Percentiles rank a stretch among this genome's conserved stretches.
These are phyloP conservation scores for Lasiosphaeris hirsuta DNA, from an alignment of 495 filamentous ascomycete species.

Conservation along the genomic window DNA sequence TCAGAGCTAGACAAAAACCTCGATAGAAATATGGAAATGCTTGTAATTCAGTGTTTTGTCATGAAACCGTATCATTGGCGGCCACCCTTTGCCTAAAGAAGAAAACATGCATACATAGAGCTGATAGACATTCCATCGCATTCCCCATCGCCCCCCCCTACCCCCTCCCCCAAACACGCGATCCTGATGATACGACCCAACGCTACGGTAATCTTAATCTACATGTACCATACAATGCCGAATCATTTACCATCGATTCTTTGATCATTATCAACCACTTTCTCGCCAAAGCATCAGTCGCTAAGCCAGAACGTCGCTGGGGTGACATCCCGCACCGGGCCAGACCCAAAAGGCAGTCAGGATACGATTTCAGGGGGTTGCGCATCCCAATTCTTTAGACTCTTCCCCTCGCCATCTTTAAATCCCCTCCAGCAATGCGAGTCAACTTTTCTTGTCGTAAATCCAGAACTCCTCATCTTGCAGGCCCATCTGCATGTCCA, in stretches of 20 bases:
- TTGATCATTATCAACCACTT: background rate
- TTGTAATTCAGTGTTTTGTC: background rate
- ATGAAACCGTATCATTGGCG: background rate
- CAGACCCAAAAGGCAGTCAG: too few species aligned
- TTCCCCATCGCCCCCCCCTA: background rate
- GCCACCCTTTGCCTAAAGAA: background rate
- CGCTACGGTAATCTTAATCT: background rate
- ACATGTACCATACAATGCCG: slow-evolving; percentile 13
- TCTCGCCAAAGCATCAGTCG: slow-evolving; percentile 1
- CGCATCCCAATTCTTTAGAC: too few species aligned
- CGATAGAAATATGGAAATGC: too few species aligned
- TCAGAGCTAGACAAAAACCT: too few species aligned
- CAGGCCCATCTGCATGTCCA: background rate
- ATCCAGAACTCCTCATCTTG: slow-evolving; percentile 10
- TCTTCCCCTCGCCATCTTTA: background rate
- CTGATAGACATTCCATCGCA: background rate
- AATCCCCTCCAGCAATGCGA: background rate
- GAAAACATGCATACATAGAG: background rate
- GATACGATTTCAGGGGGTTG: too few species aligned
- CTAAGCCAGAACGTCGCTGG: background rate
- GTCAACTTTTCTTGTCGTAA: slow-evolving; percentile 15
- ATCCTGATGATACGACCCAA: background rate
- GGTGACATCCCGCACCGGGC: too few species aligned
- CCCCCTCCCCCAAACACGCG: background rate
- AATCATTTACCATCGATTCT: background rate